phyloP scores from a whole-genome alignment of 257 asterid species.

The Jacaranda copaia region DNA sequence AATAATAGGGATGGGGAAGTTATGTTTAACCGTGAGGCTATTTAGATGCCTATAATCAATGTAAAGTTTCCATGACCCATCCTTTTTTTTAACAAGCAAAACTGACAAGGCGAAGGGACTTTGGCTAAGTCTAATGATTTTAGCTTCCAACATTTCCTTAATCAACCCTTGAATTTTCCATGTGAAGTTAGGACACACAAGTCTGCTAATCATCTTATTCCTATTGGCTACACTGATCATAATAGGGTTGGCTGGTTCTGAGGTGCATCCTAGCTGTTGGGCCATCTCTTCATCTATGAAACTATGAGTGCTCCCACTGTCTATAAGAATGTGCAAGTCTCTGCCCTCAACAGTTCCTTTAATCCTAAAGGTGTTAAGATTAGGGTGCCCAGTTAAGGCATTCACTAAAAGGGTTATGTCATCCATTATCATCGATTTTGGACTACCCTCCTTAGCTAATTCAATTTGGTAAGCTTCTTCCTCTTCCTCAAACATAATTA shows the following conservation, averaged over 20 bases:
- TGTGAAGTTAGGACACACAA: background rate
- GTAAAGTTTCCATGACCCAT: background rate
- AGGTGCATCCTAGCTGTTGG: background rate
- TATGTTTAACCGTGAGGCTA: background rate
- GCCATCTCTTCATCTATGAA: background rate
- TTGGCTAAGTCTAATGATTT: background rate
- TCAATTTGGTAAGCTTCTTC: background rate
- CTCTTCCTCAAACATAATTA: background rate
- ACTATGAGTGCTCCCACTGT: background rate
- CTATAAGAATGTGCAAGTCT: background rate
- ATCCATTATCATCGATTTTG: background rate
- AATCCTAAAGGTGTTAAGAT: background rate
- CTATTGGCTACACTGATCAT: background rate
- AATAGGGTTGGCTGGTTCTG: background rate
- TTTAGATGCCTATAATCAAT: background rate
- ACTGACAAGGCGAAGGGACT: background rate
- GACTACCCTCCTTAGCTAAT: background rate
- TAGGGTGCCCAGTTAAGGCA: background rate
- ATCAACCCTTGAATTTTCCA: background rate
- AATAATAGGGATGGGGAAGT: background rate
- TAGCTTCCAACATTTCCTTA: background rate
- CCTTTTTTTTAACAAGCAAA: background rate
- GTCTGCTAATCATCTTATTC: background rate
- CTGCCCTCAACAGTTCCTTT: background rate
- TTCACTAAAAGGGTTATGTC: background rate